Conservation (phyloP, 1,284 basidiomycete genomes). For the Dichomitus squalens region DNA sequence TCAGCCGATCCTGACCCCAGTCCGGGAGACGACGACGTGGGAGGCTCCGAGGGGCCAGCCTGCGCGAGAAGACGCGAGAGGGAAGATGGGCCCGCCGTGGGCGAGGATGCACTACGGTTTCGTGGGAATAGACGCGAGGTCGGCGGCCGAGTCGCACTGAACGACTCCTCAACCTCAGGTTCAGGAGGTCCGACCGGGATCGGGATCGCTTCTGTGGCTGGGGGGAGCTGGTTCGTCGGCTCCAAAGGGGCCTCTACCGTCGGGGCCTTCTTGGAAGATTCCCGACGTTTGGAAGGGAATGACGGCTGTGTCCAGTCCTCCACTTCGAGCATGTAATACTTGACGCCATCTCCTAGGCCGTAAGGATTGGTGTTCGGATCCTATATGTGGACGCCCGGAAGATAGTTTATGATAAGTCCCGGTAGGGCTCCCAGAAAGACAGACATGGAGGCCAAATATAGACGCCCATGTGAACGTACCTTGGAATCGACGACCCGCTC, state of each 20-base stretch:
- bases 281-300: constrained; percentile 58
- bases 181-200: constrained; percentile 59
- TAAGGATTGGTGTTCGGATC: constrained; percentile 76
- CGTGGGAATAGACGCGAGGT: constrained; percentile 68
- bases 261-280: constrained; percentile 53
- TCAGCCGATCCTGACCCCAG: neutral
- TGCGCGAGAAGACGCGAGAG: constrained; percentile 76
- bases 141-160: constrained; percentile 59
- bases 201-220: constrained; percentile 38
- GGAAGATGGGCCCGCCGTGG: constrained; percentile 70
- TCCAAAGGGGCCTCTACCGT: constrained; percentile 34
- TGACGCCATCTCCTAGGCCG: constrained; percentile 86
- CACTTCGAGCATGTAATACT: constrained; percentile 92
- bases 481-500: constrained; percentile 83
- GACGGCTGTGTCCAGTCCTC: constrained; percentile 88
- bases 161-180: constrained; percentile 68
- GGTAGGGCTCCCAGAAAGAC: neutral
- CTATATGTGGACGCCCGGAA: constrained; percentile 45
- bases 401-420: constrained; percentile 1
- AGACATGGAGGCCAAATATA: neutral
- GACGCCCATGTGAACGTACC: constrained; percentile 44
- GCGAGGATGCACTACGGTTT: constrained; percentile 66
- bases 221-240: constrained; percentile 17
- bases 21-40: constrained; percentile 27
- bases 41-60: constrained; percentile 38